A percentile compares a stretch with the other conserved stretches of the same genome.
phyloP scores from a whole-genome alignment of 139 green algal species.

The Monoraphidium neglectum region DNA sequence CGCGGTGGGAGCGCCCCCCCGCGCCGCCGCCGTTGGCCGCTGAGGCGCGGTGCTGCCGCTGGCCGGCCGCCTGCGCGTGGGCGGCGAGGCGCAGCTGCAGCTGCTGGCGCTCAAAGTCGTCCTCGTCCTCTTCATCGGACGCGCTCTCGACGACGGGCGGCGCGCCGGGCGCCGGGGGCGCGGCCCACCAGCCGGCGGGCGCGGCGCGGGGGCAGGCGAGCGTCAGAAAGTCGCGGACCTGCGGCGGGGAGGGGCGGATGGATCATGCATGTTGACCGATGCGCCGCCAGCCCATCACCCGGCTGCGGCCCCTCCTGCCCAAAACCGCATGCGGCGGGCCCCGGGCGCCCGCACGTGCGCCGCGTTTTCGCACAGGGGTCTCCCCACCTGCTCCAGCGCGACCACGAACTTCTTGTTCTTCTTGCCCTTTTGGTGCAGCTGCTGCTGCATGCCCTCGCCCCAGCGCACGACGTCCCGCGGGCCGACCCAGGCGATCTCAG shows the following conservation, averaged over 20 bases:
- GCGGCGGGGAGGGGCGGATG: neutral
- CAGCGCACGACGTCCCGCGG: slow-evolving; percentile 43
- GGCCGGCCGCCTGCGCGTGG: neutral
- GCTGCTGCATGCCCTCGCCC: slow-evolving; percentile 42
- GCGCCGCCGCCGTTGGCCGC: slow-evolving; percentile 4
- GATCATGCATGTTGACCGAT: too few relatives aligned
- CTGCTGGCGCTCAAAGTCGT: neutral
- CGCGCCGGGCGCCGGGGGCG: slow-evolving; percentile 31
- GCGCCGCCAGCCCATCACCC: too few relatives aligned
- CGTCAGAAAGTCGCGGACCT: slow-evolving; percentile 58
- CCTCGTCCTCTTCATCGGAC: slow-evolving; percentile 14
- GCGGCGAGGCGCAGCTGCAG: neutral
- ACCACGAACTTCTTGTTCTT: slow-evolving; percentile 52
- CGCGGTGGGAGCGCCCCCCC: neutral
- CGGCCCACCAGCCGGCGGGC: slow-evolving; percentile 62
- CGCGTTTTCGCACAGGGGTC: too few relatives aligned
- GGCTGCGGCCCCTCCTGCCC: too few relatives aligned
- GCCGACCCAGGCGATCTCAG: slow-evolving; percentile 70
- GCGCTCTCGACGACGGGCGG: slow-evolving; percentile 1
- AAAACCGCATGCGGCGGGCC: too few relatives aligned
- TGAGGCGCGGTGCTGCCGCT: slow-evolving; percentile 10
- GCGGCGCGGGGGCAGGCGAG: slow-evolving; percentile 46
- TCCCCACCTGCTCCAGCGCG: slow-evolving; percentile 42
- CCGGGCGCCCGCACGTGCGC: too few relatives aligned
- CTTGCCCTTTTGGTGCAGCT: slow-evolving; percentile 51